A percentile compares a stretch with the other conserved stretches of the same genome.
Evolutionary conservation across 148 eudicot genomes (phyloP).

Genomic region (Beta vulgaris): DNA sequence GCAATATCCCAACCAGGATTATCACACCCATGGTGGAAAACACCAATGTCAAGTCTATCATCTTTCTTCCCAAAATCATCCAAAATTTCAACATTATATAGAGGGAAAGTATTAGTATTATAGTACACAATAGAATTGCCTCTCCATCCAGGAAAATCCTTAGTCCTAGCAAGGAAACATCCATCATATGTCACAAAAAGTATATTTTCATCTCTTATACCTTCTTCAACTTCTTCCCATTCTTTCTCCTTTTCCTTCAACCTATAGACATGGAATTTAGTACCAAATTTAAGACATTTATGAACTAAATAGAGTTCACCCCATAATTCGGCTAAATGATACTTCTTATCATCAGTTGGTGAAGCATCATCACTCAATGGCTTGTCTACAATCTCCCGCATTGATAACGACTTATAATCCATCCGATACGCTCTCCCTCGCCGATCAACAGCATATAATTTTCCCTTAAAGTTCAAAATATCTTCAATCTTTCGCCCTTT

Average conservation of each 20-base stretch:
- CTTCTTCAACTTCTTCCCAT: neutral
- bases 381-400: neutral
- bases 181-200: neutral
- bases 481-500: neutral
- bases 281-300: neutral
- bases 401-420: neutral
- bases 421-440: neutral
- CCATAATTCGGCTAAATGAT: neutral
- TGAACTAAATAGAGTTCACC: neutral
- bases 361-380: neutral
- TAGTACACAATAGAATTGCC: neutral
- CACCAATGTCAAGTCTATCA: too few relatives aligned
- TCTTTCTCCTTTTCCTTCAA: neutral
- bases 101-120: neutral
- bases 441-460: neutral
- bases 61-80: too few relatives aligned
- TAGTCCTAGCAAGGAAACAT: neutral
- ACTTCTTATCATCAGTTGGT: neutral
- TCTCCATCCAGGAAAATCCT: neutral
- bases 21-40: neutral
- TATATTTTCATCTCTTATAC: neutral
- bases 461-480: neutral
- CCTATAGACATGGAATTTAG: neutral
- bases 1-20: too few relatives aligned
- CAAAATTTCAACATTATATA: too few relatives aligned